Percentiles rank a stretch among this genome's conserved stretches.
Evolutionary conservation across 306 rosid genomes (phyloP).

Genomic region (Canavalia ensiformis): DNA sequence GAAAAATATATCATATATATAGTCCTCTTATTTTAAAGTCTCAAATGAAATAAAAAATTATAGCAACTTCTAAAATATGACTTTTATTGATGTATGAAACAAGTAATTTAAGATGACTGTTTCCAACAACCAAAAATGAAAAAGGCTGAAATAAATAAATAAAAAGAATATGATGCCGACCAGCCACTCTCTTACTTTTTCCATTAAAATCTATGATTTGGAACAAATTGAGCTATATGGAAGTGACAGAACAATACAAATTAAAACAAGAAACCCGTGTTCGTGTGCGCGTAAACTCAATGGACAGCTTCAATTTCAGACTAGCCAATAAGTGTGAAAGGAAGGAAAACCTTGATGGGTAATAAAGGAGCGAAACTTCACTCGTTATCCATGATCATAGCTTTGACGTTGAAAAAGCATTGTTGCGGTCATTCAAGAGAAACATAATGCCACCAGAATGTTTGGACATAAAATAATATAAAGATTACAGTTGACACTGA

Average conservation of each 20-base stretch:
- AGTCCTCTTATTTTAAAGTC: background rate
- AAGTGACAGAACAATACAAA: background rate
- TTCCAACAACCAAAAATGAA: background rate
- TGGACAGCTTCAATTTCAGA: constrained; percentile 7
- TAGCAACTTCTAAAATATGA: background rate
- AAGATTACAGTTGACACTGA: no score
- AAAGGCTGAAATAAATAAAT: background rate
- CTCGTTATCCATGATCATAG: background rate
- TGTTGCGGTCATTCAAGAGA: background rate
- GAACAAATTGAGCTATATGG: background rate
- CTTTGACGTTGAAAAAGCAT: background rate
- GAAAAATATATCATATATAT: background rate
- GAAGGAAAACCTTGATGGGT: background rate
- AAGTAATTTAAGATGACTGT: constrained; percentile 3
- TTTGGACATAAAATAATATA: background rate
- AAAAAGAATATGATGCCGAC: background rate
- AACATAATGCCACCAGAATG: constrained; percentile 14
- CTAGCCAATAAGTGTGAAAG: background rate
- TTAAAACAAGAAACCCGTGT: background rate
- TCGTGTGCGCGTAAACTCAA: background rate
- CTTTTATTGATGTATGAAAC: constrained; percentile 2
- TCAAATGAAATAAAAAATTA: background rate
- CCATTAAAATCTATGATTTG: background rate
- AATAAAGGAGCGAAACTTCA: background rate
- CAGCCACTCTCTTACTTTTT: background rate